phyloP scores from a whole-genome alignment of 257 asterid genomes.

The Verbena officinalis region DNA sequence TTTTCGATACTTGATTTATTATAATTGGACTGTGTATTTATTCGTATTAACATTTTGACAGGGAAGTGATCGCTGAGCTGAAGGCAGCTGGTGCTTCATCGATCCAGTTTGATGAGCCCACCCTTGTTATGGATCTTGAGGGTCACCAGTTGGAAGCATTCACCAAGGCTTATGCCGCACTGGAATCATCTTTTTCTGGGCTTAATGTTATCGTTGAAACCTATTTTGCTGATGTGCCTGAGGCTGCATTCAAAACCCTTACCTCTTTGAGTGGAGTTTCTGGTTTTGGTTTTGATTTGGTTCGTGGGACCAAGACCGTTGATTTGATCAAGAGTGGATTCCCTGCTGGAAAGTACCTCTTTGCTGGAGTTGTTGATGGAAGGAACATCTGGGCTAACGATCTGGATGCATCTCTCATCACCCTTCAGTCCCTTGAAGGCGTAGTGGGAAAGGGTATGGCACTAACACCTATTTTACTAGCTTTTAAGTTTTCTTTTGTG shows the following conservation, averaged over 20 bases:
- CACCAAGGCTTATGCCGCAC: constrained; percentile 76
- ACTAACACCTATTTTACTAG: not conserved
- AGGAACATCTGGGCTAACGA: constrained; percentile 99
- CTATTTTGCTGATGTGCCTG: constrained; percentile 88
- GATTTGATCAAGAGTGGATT: constrained; percentile 81
- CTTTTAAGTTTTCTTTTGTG: constrained; percentile 11
- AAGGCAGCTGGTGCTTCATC: constrained; percentile 94
- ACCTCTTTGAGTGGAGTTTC: constrained; percentile 73
- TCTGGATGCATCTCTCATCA: constrained; percentile 64
- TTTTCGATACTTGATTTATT: not conserved
- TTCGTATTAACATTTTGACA: constrained; percentile 34
- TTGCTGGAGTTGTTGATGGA: constrained; percentile 98
- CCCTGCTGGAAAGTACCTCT: constrained; percentile 88
- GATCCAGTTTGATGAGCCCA: constrained; percentile 97
- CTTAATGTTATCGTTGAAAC: constrained; percentile 71
- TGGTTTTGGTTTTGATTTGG: constrained; percentile 86
- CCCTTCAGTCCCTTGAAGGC: constrained; percentile 71
- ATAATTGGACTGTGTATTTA: constrained; percentile 20
- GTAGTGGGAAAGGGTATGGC: constrained; percentile 85
- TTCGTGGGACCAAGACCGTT: constrained; percentile 80
- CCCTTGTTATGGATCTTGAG: constrained; percentile 84
- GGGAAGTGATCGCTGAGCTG: constrained; percentile 91
- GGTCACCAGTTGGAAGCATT: constrained; percentile 86
- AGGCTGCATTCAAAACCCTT: constrained; percentile 71
- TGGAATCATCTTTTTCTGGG: constrained; percentile 76